Base-by-base conservation (phyloP, 2,329 filamentous ascomycete species). In the Saccharata proteae region DNA sequence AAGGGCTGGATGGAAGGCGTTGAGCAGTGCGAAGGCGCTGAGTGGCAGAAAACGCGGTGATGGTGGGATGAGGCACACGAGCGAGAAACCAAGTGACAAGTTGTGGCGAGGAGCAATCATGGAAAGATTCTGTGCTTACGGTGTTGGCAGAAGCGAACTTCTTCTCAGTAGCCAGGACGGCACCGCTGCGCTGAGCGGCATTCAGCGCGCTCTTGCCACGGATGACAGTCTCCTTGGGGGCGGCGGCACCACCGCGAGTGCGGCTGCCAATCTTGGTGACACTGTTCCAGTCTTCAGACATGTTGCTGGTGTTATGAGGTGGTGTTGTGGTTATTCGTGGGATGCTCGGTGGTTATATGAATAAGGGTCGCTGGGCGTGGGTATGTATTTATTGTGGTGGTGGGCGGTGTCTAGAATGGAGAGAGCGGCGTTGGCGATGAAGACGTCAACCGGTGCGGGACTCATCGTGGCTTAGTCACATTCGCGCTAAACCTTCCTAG, bases 231-330 rank as follows among this genome's bases (percentile, higher is more conserved):
- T 94, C 85, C 46, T 83, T 81, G 44, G 73, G 65, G 27, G 59
- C 59, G 36, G 60, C 69, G 46, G 77, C 80, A 44, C 76, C 71
- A 43, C 74, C 71, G 50, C 76, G 75, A 52, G 71, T 72, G 63
- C 81, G 88, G 73, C 75, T 83, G 52, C 90, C 90, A 54, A 98
- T 96, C 71, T 90, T 93, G 63, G 85, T 93, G 47, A 80, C 75
- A 45, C 64, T 60, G 49, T 93, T 80, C 86, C 88, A 96, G 51
- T 93, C 67, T n/a, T n/a, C n/a, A 71, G 80, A 76, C 76, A 74
- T 71, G 45, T 46, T 59, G 46, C 38, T n/a, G 14, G 22, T 25
- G 32, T 11, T 16, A 17, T 18, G 7, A 17, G 10, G 16, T 5
- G 11, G 20, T 22, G 20, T 22, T 8, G n/a, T n/a, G n/a, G 20